Percentiles rank a stretch among this genome's conserved stretches.
phyloP scores from a whole-genome alignment of 441 rosid genomes.

The Metrosideros polymorpha region DNA sequence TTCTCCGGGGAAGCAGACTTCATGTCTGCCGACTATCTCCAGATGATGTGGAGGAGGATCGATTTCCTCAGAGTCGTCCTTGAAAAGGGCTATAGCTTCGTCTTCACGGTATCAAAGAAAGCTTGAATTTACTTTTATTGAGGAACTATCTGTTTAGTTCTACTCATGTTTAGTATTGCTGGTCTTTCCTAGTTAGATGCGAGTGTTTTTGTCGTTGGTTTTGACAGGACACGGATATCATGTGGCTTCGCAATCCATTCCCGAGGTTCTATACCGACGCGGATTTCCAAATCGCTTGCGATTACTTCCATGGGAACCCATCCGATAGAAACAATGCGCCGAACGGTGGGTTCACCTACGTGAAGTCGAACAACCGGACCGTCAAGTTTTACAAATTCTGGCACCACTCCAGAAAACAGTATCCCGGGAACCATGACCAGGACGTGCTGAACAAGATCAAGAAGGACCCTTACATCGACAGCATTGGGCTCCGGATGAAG shows the following conservation, averaged over 20 bases:
- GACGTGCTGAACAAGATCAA: slow-evolving; percentile 22
- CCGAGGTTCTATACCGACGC: slow-evolving; percentile 12
- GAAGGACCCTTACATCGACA: background rate
- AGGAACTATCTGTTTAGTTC: background rate
- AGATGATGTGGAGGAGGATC: slow-evolving; percentile 46
- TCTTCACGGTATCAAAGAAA: slow-evolving; percentile 26
- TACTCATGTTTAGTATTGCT: background rate
- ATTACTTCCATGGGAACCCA: background rate
- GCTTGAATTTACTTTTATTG: background rate
- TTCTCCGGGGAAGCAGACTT: slow-evolving; percentile 26
- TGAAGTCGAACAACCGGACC: slow-evolving; percentile 5
- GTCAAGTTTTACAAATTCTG: slow-evolving; percentile 18
- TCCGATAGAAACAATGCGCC: background rate
- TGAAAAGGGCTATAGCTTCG: slow-evolving; percentile 27
- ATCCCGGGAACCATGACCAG: slow-evolving; percentile 15
- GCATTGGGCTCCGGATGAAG: slow-evolving; percentile 3
- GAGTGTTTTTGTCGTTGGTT: background rate
- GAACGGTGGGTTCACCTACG: slow-evolving; percentile 17
- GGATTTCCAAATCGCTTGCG: slow-evolving; percentile 25
- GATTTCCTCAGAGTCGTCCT: slow-evolving; percentile 23
- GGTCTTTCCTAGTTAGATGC: background rate
- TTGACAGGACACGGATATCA: slow-evolving; percentile 20
- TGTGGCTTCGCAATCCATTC: slow-evolving; percentile 22
- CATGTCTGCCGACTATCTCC: slow-evolving; percentile 24
- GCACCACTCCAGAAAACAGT: slow-evolving; percentile 5